These are phyloP conservation scores for Curvularia spicifera DNA, from an alignment of 2,329 filamentous ascomycete species.

Conservation along the genomic window DNA sequence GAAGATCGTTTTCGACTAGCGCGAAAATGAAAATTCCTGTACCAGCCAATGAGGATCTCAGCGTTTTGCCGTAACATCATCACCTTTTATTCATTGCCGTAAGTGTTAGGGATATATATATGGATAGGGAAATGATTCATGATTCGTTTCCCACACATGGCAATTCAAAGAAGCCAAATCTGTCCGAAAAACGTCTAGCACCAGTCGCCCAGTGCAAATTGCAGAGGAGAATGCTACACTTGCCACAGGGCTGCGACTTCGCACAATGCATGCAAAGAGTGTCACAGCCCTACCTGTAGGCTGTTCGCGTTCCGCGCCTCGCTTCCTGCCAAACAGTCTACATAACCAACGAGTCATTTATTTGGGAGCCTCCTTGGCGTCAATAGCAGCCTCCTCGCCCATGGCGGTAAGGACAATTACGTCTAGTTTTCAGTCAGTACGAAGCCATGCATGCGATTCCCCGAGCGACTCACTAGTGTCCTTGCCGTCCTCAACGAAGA, in stretches of 20 bases:
- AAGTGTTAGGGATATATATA: conserved; percentile 46
- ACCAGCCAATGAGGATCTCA: conserved; percentile 28
- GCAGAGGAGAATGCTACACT: conserved; percentile 42
- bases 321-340: conserved; percentile 35
- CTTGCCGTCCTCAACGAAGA: conserved; percentile 84
- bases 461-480: conserved; percentile 81
- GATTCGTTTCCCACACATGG: conserved; percentile 46
- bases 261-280: conserved; percentile 30
- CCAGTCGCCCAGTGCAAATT: conserved; percentile 42
- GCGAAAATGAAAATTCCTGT: conserved; percentile 33
- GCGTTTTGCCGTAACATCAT: conserved; percentile 43
- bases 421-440: conserved; percentile 61
- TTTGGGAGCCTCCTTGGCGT: conserved; percentile 88
- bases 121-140: conserved; percentile 44
- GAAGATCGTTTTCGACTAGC: conserved; percentile 30
- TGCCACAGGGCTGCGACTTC: conserved; percentile 37
- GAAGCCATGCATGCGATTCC: background rate
- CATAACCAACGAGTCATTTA: conserved; percentile 34
- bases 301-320: conserved; percentile 37
- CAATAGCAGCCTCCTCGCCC: conserved; percentile 91
- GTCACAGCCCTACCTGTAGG: conserved; percentile 33
- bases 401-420: conserved; percentile 93
- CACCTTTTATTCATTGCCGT: conserved; percentile 48
- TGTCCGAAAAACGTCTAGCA: conserved; percentile 47
- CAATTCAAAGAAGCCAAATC: conserved; percentile 49